These are phyloP conservation scores for Colletotrichum aenigma DNA, from an alignment of 2,329 filamentous ascomycete species.

Conservation along the genomic window DNA sequence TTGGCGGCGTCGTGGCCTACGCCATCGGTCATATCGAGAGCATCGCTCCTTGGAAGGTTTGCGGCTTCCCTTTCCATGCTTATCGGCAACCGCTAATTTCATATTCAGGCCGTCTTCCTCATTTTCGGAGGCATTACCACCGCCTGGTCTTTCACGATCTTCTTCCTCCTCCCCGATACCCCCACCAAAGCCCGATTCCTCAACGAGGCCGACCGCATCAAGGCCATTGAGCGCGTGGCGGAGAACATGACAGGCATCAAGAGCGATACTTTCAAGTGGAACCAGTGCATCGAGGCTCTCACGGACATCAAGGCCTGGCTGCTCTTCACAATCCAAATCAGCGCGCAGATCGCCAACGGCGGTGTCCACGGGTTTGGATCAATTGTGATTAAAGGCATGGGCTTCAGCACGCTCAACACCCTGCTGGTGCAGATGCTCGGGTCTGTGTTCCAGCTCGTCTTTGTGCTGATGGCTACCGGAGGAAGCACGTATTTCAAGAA, in stretches of 20 bases:
- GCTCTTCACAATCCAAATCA: constrained; percentile 63
- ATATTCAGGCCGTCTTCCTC: constrained; percentile 56
- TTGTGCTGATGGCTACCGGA: constrained; percentile 59
- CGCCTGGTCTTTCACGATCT: constrained; percentile 59
- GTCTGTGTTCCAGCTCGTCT: constrained; percentile 53
- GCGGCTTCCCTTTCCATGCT: fast-evolving
- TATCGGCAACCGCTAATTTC: constrained; percentile 17
- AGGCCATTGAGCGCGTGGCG: constrained; percentile 73
- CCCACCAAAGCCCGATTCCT: constrained; percentile 59
- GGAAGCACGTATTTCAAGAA: constrained; percentile 58
- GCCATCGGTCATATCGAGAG: constrained; percentile 31
- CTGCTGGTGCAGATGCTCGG: constrained; percentile 67
- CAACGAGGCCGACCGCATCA: constrained; percentile 66
- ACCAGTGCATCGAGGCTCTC: constrained; percentile 61
- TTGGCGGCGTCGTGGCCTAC: constrained; percentile 31
- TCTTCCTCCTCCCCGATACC: constrained; percentile 60
- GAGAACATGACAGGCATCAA: constrained; percentile 80
- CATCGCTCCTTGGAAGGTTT: not conserved
- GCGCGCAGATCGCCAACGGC: constrained; percentile 67
- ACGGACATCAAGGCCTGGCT: constrained; percentile 59
- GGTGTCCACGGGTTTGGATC: constrained; percentile 70
- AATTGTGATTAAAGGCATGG: constrained; percentile 64
- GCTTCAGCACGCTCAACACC: constrained; percentile 61
- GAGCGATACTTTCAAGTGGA: constrained; percentile 70
- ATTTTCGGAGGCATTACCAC: constrained; percentile 68